Base-by-base conservation (phyloP, 2,329 filamentous ascomycete species). In the Curvularia hawaiiensis region DNA sequence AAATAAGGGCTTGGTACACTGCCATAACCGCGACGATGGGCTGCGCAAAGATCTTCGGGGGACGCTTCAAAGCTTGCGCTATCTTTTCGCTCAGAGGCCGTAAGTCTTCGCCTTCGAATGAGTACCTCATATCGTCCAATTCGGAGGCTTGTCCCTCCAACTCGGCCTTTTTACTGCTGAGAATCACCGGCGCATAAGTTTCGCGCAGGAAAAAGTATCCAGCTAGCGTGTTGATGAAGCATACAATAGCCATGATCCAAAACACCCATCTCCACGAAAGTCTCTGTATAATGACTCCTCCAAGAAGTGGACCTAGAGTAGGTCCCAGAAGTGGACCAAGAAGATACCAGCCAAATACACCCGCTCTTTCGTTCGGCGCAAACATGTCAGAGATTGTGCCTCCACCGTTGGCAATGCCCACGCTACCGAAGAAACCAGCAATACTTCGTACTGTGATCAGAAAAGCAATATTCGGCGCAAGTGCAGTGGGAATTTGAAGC, bases 301-400 rank as follows among this genome's bases (percentile, higher is more conserved):
- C 79, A 12, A 80, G 74, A 0, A 81, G 60, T 1, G 79, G 79
- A 0, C 79, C 79, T 0, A 80, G 64, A 0, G 74, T 75, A 1
- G 75, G 76, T 1, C 79, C 79, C 1, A 82, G 73, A 3, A 82
- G 52, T 0, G 77, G 79, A 0, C 78, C 78, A 0, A 80, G 65
- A 1, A 80, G 63, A 59, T 81, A 81, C 76, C 77, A 80, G 3
- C 78, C 78, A 57, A 80, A 80, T 0, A 82, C 74, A 4, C 77
- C 75, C 10, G 79, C 81, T 58, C 82, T 68, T 56, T 82, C 73
- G 24, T 67, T 74, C 0, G 79, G 78, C 24, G 74, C 62, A 54
- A 82, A 84, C 80, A 83, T 83, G 52, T 83, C 82, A 47, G 71
- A 76, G n/a, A 83, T 80, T 0, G 79, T 82, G 1, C 81, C 81